These are phyloP conservation scores for Geotrichum ghanense DNA, from an alignment of 805 yeast genomes.

Conservation along the genomic window DNA sequence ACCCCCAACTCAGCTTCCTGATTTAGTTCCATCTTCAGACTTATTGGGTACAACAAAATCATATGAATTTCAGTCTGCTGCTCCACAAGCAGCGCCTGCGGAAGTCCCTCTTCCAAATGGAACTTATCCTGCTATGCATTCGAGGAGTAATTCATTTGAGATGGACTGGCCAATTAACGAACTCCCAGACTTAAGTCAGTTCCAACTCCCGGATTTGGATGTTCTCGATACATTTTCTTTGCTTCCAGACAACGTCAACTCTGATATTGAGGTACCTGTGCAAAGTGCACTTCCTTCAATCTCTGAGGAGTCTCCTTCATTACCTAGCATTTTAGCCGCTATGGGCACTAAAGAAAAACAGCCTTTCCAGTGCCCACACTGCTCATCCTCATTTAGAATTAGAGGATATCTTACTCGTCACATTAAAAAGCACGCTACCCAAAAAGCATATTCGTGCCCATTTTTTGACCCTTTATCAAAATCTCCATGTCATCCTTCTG, in stretches of 20 bases:
- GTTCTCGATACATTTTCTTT: not conserved
- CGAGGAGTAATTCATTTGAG: slow-evolving; percentile 10
- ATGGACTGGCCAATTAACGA: not conserved
- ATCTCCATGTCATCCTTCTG: slow-evolving; percentile 57
- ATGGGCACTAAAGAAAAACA: too few relatives aligned
- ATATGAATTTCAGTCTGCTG: too few relatives aligned
- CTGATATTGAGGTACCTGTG: not conserved
- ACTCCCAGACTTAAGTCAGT: not conserved
- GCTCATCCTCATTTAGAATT: slow-evolving; percentile 68
- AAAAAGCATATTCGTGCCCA: slow-evolving; percentile 79
- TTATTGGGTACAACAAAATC: too few relatives aligned
- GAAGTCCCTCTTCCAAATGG: slow-evolving; percentile 8
- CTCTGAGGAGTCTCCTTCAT: slow-evolving; percentile 1
- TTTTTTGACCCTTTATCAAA: slow-evolving; percentile 39
- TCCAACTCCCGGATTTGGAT: not conserved
- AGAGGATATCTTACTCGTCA: slow-evolving; percentile 88
- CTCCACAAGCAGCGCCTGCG: too few relatives aligned
- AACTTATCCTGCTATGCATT: slow-evolving; percentile 13
- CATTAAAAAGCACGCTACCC: slow-evolving; percentile 73
- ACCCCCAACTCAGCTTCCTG: too few relatives aligned
- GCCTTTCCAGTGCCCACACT: slow-evolving; percentile 45
- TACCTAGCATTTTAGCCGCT: too few relatives aligned
- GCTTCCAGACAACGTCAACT: not conserved
- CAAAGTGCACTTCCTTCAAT: not conserved
- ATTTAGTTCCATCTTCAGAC: too few relatives aligned